Evolutionary conservation across 306 rosid genomes (phyloP).

Genomic region (Citrullus colocynthis): DNA sequence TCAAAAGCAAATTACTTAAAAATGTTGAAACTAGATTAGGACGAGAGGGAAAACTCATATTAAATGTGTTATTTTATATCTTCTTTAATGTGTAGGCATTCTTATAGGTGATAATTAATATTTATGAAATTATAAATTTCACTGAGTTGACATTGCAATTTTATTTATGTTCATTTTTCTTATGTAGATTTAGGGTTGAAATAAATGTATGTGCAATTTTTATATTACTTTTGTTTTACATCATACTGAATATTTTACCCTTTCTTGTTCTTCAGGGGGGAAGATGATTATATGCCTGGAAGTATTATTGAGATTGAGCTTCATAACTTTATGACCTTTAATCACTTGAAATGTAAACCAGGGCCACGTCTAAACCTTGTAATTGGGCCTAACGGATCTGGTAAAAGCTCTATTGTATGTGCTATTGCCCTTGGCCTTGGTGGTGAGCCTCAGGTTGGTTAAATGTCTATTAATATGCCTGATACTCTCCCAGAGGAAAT

Average conservation of each 20-base stretch:
- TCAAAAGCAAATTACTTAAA: not conserved
- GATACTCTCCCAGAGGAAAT: not conserved
- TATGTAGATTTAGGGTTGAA: not conserved
- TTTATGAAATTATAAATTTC: not conserved
- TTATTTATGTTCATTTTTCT: conserved; percentile 2
- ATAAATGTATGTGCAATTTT: not conserved
- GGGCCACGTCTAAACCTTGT: conserved; percentile 86
- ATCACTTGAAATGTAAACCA: conserved; percentile 64
- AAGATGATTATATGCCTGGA: conserved; percentile 94
- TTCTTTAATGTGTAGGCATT: not conserved
- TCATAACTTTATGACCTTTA: conserved; percentile 80
- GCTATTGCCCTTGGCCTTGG: conserved; percentile 96
- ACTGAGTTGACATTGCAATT: not conserved
- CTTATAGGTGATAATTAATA: not conserved
- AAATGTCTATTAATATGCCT: not conserved
- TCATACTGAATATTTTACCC: conserved; percentile 7
- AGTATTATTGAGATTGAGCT: conserved; percentile 85
- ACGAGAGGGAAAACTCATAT: not conserved
- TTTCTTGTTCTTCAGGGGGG: conserved; percentile 50
- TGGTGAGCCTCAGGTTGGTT: conserved; percentile 95
- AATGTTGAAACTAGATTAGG: not conserved
- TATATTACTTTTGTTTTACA: not conserved
- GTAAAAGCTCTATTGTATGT: conserved; percentile 94
- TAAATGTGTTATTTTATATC: not conserved
- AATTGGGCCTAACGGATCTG: conserved; percentile 93